Evolutionary conservation across 1,139 yeast species (phyloP).

Genomic region (Hyphopichia pseudoburtonii): DNA sequence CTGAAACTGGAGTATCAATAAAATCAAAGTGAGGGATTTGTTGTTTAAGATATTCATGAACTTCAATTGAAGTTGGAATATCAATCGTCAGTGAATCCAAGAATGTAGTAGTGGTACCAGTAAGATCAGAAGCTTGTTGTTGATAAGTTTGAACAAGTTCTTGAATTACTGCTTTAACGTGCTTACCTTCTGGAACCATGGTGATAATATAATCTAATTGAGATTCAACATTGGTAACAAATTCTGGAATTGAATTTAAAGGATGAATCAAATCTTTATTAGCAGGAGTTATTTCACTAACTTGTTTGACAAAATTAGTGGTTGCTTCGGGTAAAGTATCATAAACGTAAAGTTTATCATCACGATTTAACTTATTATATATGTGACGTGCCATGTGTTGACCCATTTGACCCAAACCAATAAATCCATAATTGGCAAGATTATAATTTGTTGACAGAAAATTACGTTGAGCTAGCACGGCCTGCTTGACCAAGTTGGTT

Average conservation of each 20-base stretch:
- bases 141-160: conserved; percentile 37
- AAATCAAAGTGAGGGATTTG: conserved; percentile 39
- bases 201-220: conserved; percentile 48
- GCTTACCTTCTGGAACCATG: conserved; percentile 62
- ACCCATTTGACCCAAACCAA: conserved; percentile 64
- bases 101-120: conserved; percentile 20
- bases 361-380: conserved; percentile 38
- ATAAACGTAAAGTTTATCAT: conserved; percentile 44
- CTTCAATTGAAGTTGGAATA: conserved; percentile 46
- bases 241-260: conserved; percentile 24
- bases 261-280: conserved; percentile 20
- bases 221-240: conserved; percentile 38
- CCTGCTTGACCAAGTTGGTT: too few species aligned
- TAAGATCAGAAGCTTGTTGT: conserved; percentile 10
- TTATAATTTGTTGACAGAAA: background rate
- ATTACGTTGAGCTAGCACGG: background rate
- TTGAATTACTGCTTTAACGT: conserved; percentile 45
- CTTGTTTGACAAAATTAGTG: conserved; percentile 24
- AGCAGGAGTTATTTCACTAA: conserved; percentile 23
- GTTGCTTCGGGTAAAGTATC: conserved; percentile 41
- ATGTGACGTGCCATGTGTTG: conserved; percentile 60
- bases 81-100: conserved; percentile 61
- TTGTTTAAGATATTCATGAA: conserved; percentile 36
- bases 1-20: conserved; percentile 63
- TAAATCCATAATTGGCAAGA: conserved; percentile 45